A percentile compares a stretch with the other conserved stretches of the same genome.
Conservation (phyloP, 2,329 filamentous ascomycete genomes). For the Exophiala sp. region DNA sequence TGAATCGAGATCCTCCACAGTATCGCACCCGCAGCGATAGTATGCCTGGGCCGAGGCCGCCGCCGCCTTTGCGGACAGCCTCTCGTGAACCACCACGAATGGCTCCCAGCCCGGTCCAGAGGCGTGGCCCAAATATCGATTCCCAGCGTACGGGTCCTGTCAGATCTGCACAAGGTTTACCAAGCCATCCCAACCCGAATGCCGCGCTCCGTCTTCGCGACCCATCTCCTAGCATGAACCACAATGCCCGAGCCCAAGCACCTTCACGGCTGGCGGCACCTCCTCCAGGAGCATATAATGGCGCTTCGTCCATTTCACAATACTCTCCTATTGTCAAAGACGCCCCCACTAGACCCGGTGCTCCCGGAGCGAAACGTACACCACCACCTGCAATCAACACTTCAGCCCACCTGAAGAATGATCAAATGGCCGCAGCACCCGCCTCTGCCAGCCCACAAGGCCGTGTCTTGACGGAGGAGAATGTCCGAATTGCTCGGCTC, state of each 20-base stretch:
- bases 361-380: slow-evolving; percentile 3
- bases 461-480: slow-evolving; percentile 21
- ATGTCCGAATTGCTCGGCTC: slow-evolving; percentile 26
- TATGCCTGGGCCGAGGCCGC: slow-evolving; percentile 12
- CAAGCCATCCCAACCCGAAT: background rate
- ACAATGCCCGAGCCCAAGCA: slow-evolving; percentile 22
- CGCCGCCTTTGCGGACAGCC: slow-evolving; percentile 12
- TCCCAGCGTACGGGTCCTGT: background rate
- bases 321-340: slow-evolving; percentile 29
- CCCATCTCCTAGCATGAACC: slow-evolving; percentile 25
- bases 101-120: slow-evolving; percentile 11
- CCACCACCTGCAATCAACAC: slow-evolving; percentile 20
- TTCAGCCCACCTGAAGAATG: background rate
- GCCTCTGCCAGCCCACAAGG: slow-evolving; percentile 11
- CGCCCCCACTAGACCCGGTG: slow-evolving; percentile 7
- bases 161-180: slow-evolving; percentile 4
- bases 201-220: slow-evolving; percentile 19
- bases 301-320: slow-evolving; percentile 27
- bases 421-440: background rate
- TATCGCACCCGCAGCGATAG: slow-evolving; percentile 18
- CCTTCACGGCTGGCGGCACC: slow-evolving; percentile 23
- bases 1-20: slow-evolving; percentile 2
- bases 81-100: slow-evolving; percentile 15
- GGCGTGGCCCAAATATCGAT: slow-evolving; percentile 12
- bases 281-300: slow-evolving; percentile 27